Evolutionary conservation across 2,329 filamentous ascomycete genomes (phyloP), one percentile per base, ranked within the genome.

Genomic region (Penicillium sp.): DNA sequence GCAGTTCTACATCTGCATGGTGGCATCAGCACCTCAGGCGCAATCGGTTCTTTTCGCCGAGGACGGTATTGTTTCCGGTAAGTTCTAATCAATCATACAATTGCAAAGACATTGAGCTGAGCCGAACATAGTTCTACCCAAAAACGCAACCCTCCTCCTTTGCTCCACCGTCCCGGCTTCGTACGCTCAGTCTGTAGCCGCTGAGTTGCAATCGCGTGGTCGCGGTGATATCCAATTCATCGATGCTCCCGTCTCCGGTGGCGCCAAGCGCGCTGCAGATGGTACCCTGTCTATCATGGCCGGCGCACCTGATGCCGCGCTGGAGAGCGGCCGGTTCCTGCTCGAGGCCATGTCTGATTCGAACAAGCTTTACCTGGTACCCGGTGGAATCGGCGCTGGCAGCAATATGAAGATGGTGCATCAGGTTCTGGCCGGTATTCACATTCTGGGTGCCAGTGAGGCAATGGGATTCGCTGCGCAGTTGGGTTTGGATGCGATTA

Each of bases 221-320:
- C 75, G 86, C 6, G 65, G 69, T 2, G 87, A 90, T 62, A 77
- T 90, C 27, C 72, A 76, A 43, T 78, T 89, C 44, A 78, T 91
- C 44, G 87, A 89, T 67, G 79, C 80, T 20, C 87, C 87, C 0
- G 87, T 90, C 0, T 88, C 84, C 0, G 87, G 87, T 0, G 87
- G 87, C 1, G 81, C 83, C 0, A 75, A 78, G 8, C 78, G 86
- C 29, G 86, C 86, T 1, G 84, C 83, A 0, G 79, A 86, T 42
- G 87, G 87, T 3, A 88, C 86, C 0, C 71, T 90, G 37, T 87
- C 84, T 6, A 89, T 91, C 63, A 88, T 91, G 80, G 84, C 84
- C 0, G 82, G 83, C 1, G 84, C 78, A 0, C 72, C 79, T 0
- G 75, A 79, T 1, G 75, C 73, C 2, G 81, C 81, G 4, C 69